Conservation (phyloP, 2,329 filamentous ascomycete species). For the Aspergillus clavatus region DNA sequence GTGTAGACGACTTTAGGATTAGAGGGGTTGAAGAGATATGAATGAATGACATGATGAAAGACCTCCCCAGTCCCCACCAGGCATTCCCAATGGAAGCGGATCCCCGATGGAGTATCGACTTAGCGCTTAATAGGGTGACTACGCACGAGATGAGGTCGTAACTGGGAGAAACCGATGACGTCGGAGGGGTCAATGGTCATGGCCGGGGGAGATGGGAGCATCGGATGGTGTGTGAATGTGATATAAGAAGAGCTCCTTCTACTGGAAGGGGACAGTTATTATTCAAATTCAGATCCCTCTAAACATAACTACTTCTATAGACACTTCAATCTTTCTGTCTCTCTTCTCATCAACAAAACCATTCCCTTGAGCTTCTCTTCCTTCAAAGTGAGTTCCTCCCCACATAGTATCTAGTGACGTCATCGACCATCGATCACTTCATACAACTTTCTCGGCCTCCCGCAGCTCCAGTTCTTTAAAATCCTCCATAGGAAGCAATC, state of each 20-base stretch:
- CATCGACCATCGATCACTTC: conserved; percentile 9
- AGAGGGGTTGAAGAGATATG: not conserved
- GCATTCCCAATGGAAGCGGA: not conserved
- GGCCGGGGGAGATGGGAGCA: too few relatives aligned
- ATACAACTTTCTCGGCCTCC: not conserved
- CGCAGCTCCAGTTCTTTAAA: too few relatives aligned
- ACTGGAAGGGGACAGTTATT: too few relatives aligned
- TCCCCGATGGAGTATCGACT: not conserved
- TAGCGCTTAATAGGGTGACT: too few relatives aligned
- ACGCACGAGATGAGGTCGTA: conserved; percentile 7
- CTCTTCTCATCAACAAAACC: too few relatives aligned
- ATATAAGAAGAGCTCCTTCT: too few relatives aligned
- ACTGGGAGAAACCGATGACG: conserved; percentile 17
- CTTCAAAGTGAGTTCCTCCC: not conserved
- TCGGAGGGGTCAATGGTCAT: conserved; percentile 10
- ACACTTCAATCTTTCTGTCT: too few relatives aligned
- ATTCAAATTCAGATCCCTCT: too few relatives aligned
- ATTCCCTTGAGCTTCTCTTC: too few relatives aligned
- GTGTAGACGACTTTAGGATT: not conserved
- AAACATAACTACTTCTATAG: too few relatives aligned
- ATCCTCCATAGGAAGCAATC: not conserved
- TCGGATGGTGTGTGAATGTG: too few relatives aligned
- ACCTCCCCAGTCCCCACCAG: not conserved
- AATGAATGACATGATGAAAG: not conserved
- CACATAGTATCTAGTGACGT: conserved; percentile 15